Conservation (phyloP, 148 eudicot species). For the Rhododendron williamsianum region DNA sequence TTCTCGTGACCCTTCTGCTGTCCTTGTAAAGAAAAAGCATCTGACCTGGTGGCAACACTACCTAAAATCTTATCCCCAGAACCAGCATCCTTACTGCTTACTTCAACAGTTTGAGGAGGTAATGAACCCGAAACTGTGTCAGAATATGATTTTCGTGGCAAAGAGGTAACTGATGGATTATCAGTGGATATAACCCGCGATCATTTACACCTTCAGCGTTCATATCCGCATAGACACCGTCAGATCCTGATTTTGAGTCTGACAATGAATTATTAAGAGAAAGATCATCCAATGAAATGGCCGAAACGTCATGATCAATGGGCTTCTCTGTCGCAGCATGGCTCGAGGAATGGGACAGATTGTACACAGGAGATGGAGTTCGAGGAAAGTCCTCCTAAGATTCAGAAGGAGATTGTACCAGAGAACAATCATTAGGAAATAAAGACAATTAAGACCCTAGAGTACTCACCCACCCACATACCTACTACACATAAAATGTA, state of each 20-base stretch:
- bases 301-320: conserved; percentile 29
- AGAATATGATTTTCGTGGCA: conserved; percentile 9
- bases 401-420: conserved; percentile 11
- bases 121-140: not conserved
- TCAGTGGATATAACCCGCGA: conserved; percentile 7
- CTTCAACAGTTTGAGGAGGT: conserved; percentile 11
- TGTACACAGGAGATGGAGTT: conserved; percentile 48
- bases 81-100: conserved; percentile 8
- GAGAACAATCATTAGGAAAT: not conserved
- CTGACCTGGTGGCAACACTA: conserved; percentile 13
- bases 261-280: conserved; percentile 19
- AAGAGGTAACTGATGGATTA: conserved; percentile 9
- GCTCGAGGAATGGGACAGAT: conserved; percentile 27
- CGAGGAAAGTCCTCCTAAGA: conserved; percentile 54
- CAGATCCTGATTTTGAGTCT: conserved; percentile 11
- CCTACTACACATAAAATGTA: not conserved
- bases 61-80: conserved; percentile 6
- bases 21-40: conserved; percentile 14
- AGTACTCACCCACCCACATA: not conserved
- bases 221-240: conserved; percentile 8
- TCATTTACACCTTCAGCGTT: conserved; percentile 10
- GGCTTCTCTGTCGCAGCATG: conserved; percentile 39
- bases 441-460: conserved; percentile 1
- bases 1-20: conserved; percentile 1
- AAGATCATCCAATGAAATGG: conserved; percentile 34